Percentiles rank a stretch among this genome's conserved stretches.
Evolutionary conservation across 2,329 filamentous ascomycete species (phyloP).

Genomic region (Nemania sp.): DNA sequence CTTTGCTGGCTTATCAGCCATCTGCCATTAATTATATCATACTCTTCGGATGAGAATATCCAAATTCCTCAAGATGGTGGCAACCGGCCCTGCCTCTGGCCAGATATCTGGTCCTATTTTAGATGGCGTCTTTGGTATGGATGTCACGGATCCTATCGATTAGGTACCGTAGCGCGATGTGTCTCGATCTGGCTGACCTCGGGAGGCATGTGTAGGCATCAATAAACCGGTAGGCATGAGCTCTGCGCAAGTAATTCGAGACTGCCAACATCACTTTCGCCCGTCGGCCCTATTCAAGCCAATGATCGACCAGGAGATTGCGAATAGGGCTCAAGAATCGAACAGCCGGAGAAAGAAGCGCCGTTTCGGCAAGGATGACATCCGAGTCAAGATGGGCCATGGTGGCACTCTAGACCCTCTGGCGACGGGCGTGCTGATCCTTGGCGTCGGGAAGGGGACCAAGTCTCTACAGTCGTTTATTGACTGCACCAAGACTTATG

Average conservation of each 20-base stretch:
- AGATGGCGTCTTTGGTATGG: conserved; percentile 61
- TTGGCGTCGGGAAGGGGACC: conserved; percentile 85
- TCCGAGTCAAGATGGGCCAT: conserved; percentile 91
- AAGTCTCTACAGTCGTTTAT: conserved; percentile 81
- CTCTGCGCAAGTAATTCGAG: conserved; percentile 88
- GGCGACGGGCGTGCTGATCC: conserved; percentile 88
- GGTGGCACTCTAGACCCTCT: conserved; percentile 94
- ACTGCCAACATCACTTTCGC: conserved; percentile 83
- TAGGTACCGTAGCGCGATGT: background rate
- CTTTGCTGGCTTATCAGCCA: background rate
- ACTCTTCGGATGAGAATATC: conserved; percentile 39
- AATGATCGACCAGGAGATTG: conserved; percentile 68
- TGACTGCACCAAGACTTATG: conserved; percentile 89
- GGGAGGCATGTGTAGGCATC: conserved; percentile 48
- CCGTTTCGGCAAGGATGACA: conserved; percentile 57
- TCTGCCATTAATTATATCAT: background rate
- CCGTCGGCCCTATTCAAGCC: conserved; percentile 78
- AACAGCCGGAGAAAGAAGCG: conserved; percentile 63
- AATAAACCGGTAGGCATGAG: conserved; percentile 88
- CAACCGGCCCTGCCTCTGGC: conserved; percentile 43
- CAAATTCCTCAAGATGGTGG: conserved; percentile 53
- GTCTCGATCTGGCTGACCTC: conserved; percentile 14
- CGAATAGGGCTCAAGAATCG: conserved; percentile 58
- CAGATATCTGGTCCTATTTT: conserved; percentile 44
- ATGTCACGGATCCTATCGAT: conserved; percentile 33